Percentiles rank a stretch among this genome's conserved stretches.
Conservation (phyloP, 2,329 filamentous ascomycete genomes). For the Penicillium corylophilum region DNA sequence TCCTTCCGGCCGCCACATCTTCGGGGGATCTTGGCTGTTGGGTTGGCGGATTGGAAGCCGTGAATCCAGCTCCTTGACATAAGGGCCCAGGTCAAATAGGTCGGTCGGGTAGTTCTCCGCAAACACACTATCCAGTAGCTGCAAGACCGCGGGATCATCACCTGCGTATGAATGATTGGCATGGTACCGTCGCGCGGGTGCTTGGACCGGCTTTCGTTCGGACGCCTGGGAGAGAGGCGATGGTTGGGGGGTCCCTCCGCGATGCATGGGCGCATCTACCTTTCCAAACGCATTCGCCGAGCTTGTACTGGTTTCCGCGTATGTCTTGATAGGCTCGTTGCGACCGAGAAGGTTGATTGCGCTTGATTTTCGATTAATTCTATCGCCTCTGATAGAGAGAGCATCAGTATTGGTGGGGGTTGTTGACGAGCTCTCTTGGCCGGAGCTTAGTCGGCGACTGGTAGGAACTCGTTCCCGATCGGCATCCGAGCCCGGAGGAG, state of each 20-base stretch:
- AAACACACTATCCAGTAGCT: conserved; percentile 80
- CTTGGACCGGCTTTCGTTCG: conserved; percentile 27
- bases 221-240: conserved; percentile 40
- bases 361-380: conserved; percentile 48
- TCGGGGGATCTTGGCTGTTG: conserved; percentile 54
- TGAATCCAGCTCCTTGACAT: conserved; percentile 66
- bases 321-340: conserved; percentile 58
- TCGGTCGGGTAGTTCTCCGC: conserved; percentile 62
- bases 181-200: conserved; percentile 49
- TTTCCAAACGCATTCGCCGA: conserved; percentile 65
- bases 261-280: conserved; percentile 55
- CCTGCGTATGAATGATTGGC: conserved; percentile 82
- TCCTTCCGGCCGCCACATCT: conserved; percentile 79
- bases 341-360: conserved; percentile 61
- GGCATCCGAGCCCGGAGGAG: conserved; percentile 34
- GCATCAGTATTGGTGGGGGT: conserved; percentile 32
- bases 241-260: conserved; percentile 31
- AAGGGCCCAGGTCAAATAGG: conserved; percentile 69
- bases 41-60: conserved; percentile 55
- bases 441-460: conserved; percentile 23
- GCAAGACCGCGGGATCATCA: conserved; percentile 63
- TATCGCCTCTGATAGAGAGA: conserved; percentile 28
- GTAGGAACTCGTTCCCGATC: conserved; percentile 36
- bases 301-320: conserved; percentile 64
- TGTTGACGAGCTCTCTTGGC: conserved; percentile 31